Percentiles rank a stretch among this genome's conserved stretches.
phyloP scores from a whole-genome alignment of 805 yeast genomes.

The Diddensiella transvaalensis region DNA sequence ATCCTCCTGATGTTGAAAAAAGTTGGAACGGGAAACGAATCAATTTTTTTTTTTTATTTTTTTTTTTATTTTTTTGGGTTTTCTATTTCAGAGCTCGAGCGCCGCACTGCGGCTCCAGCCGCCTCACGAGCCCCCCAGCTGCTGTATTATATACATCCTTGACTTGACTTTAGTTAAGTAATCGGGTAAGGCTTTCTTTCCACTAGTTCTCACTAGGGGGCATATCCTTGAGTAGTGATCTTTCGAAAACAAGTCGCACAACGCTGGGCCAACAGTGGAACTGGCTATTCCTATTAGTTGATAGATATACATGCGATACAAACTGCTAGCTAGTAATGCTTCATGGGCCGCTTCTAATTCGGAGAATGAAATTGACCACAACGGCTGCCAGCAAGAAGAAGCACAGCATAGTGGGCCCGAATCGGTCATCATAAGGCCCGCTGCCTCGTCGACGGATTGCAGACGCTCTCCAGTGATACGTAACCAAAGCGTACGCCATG shows the following conservation, averaged over 20 bases:
- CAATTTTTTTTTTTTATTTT: constrained; percentile 2
- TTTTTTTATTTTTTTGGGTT: constrained; percentile 10
- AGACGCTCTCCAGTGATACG: constrained; percentile 99
- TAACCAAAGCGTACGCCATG: constrained; percentile 90
- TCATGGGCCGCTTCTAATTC: constrained; percentile 41
- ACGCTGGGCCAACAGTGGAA: too few relatives aligned
- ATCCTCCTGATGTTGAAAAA: background rate
- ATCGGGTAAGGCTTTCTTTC: too few relatives aligned
- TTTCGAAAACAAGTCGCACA: too few relatives aligned
- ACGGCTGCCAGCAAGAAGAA: constrained; percentile 90
- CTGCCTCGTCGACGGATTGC: constrained; percentile 97
- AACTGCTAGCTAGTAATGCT: background rate
- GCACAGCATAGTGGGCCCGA: constrained; percentile 97
- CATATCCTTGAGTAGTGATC: too few relatives aligned
- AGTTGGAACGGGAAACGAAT: background rate
- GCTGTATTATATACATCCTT: too few relatives aligned
- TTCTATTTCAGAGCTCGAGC: too few relatives aligned
- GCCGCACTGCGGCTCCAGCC: too few relatives aligned
- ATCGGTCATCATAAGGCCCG: constrained; percentile 98
- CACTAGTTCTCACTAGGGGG: too few relatives aligned
- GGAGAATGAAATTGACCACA: constrained; percentile 82
- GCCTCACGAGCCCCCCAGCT: too few relatives aligned
- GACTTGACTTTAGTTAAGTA: too few relatives aligned
- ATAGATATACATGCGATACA: background rate
- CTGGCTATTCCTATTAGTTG: background rate